These are phyloP conservation scores for Infundibulicybe gibba DNA, from an alignment of 768 basidiomycete genomes.

Conservation along the genomic window DNA sequence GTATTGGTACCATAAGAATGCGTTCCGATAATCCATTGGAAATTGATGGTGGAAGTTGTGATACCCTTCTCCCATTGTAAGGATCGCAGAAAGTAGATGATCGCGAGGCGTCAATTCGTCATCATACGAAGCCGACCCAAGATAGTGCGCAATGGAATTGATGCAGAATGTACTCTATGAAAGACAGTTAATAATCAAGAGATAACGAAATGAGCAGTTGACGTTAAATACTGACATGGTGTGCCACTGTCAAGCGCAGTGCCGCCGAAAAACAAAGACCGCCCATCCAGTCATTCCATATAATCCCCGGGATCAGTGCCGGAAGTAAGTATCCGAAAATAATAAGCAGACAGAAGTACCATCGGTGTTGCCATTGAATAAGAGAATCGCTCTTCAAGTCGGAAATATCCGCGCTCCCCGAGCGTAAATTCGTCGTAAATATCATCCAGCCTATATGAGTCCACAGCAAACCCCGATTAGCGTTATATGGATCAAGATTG, in stretches of 20 bases:
- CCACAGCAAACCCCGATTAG: slow-evolving; percentile 74
- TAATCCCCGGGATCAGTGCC: slow-evolving; percentile 60
- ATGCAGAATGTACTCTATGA: slow-evolving; percentile 80
- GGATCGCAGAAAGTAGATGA: slow-evolving; percentile 75
- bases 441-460: slow-evolving; percentile 86
- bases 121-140: slow-evolving; percentile 80
- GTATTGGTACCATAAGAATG: slow-evolving; percentile 79
- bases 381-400: slow-evolving; percentile 69
- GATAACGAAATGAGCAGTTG: slow-evolving; percentile 1
- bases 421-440: slow-evolving; percentile 65
- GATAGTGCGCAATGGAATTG: slow-evolving; percentile 85
- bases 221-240: slow-evolving; percentile 57
- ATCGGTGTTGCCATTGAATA: slow-evolving; percentile 74
- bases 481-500: slow-evolving; percentile 81
- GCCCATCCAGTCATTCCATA: slow-evolving; percentile 76
- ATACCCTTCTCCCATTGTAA: slow-evolving; percentile 87
- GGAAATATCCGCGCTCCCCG: slow-evolving; percentile 70
- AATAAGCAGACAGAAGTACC: slow-evolving; percentile 61
- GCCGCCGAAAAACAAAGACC: slow-evolving; percentile 78
- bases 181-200: not conserved
- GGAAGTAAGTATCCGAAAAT: slow-evolving; percentile 74
- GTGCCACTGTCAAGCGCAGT: slow-evolving; percentile 67
- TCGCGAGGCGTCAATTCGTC: slow-evolving; percentile 76
- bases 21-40: slow-evolving; percentile 84
- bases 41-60: slow-evolving; percentile 93